Evolutionary conservation across 2,329 filamentous ascomycete genomes (phyloP).

Genomic region (Aspergillus brunneoviolaceus): DNA sequence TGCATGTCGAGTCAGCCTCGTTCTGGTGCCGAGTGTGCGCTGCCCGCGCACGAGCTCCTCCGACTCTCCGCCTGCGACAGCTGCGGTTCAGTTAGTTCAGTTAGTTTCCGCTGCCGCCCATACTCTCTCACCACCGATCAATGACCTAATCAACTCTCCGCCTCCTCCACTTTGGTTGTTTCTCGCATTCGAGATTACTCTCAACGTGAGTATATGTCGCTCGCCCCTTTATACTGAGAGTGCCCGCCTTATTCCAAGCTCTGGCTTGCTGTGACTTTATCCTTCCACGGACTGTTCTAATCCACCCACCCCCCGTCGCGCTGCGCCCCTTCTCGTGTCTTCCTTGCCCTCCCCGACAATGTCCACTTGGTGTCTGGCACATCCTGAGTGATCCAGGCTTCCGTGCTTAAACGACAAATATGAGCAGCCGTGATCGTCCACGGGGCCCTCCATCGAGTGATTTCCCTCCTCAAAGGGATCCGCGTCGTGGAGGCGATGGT

Average conservation of each 20-base stretch:
- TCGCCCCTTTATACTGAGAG: conserved; percentile 1
- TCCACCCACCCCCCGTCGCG: conserved; percentile 6
- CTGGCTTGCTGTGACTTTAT: conserved; percentile 11
- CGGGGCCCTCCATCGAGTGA: conserved; percentile 33
- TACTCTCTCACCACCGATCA: conserved; percentile 22
- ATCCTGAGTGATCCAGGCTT: conserved; percentile 27
- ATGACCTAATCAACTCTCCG: conserved; percentile 29
- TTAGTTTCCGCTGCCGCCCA: conserved; percentile 21
- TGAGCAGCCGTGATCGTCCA: conserved; percentile 39
- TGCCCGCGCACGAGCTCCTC: neutral
- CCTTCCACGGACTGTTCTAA: conserved; percentile 5
- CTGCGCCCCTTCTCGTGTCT: conserved; percentile 14
- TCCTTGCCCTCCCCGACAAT: conserved; percentile 28
- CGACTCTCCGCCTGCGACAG: conserved; percentile 25
- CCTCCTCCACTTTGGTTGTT: conserved; percentile 8
- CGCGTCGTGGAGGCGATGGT: conserved; percentile 34
- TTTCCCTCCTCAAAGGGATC: conserved; percentile 30
- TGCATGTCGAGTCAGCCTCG: neutral
- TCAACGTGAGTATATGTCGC: neutral
- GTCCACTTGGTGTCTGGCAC: conserved; percentile 31
- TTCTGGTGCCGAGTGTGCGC: neutral
- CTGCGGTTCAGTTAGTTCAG: neutral
- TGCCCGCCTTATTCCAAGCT: neutral
- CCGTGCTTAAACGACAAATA: conserved; percentile 25
- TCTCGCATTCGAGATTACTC: neutral